A percentile compares a stretch with the other conserved stretches of the same genome.
Evolutionary conservation across 768 basidiomycete species (phyloP).

Genomic region (Pseudohyphozyma bogoriensis): DNA sequence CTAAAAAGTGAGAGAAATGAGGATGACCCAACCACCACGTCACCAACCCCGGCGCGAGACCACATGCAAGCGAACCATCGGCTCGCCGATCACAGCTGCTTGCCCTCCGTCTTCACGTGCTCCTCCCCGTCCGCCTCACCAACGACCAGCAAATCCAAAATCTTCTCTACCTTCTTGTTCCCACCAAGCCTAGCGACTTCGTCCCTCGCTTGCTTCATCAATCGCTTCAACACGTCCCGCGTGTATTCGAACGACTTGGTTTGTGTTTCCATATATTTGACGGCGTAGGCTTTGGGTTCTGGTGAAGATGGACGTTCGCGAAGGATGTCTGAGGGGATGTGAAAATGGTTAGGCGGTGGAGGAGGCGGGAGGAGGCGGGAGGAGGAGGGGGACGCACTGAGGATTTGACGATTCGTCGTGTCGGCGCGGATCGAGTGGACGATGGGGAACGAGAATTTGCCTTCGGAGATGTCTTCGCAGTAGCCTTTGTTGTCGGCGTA

Average conservation of each 20-base stretch:
- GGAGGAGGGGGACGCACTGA: conserved; percentile 51
- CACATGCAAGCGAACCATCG: too few relatives aligned
- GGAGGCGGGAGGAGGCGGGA: neutral
- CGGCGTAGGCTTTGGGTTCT: conserved; percentile 67
- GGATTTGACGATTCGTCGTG: conserved; percentile 61
- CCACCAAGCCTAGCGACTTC: conserved; percentile 71
- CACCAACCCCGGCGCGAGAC: too few relatives aligned
- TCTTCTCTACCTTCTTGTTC: conserved; percentile 42
- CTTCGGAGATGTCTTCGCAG: conserved; percentile 88
- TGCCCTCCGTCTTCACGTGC: neutral
- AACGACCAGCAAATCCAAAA: conserved; percentile 23
- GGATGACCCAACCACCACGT: too few relatives aligned
- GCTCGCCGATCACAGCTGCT: neutral
- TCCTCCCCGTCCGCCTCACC: conserved; percentile 8
- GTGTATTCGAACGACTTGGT: conserved; percentile 88
- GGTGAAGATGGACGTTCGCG: conserved; percentile 76
- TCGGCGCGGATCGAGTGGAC: conserved; percentile 80
- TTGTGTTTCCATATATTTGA: conserved; percentile 61
- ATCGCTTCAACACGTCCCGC: conserved; percentile 51
- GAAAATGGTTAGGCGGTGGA: neutral
- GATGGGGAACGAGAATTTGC: conserved; percentile 94
- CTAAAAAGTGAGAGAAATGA: too few relatives aligned
- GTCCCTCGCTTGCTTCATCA: conserved; percentile 56
- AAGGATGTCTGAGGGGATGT: conserved; percentile 57
- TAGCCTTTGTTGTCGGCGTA: conserved; percentile 64